These are phyloP conservation scores for Blastocrithidia nonstop DNA, from an alignment of 208 protist genomes.

Conservation along the genomic window DNA sequence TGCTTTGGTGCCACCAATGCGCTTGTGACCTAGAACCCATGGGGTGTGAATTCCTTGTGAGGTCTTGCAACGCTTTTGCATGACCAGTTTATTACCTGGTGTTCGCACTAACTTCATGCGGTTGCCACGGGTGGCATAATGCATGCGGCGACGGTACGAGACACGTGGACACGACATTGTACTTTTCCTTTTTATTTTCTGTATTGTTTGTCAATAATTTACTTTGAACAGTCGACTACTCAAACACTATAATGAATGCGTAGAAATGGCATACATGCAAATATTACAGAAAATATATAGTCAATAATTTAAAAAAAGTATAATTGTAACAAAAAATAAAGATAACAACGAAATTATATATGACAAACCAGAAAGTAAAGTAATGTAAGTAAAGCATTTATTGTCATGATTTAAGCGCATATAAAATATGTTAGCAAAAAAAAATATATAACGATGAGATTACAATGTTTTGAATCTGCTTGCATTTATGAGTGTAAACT, in stretches of 20 bases:
- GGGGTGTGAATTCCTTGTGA: slow-evolving; percentile 85
- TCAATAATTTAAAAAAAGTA: not conserved
- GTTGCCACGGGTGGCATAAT: slow-evolving; percentile 64
- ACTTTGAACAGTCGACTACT: not conserved
- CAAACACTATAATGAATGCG: not conserved
- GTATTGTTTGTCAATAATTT: slow-evolving; percentile 1
- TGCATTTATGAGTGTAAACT: too few species aligned
- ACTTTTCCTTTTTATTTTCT: slow-evolving; percentile 7
- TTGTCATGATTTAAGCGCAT: too few species aligned
- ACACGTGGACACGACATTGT: slow-evolving; percentile 55
- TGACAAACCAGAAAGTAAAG: too few species aligned
- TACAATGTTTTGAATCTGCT: too few species aligned
- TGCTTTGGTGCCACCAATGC: slow-evolving; percentile 82
- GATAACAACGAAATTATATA: slow-evolving; percentile 11
- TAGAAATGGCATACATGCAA: slow-evolving; percentile 3
- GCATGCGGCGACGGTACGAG: slow-evolving; percentile 62
- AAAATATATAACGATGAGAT: too few species aligned
- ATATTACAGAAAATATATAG: not conserved
- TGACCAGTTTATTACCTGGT: slow-evolving; percentile 85
- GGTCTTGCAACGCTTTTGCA: slow-evolving; percentile 92
- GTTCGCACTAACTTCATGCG: slow-evolving; percentile 75
- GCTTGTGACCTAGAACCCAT: slow-evolving; percentile 87
- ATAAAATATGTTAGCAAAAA: too few species aligned
- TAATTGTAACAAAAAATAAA: too few species aligned
- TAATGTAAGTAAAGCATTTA: too few species aligned